Base-by-base conservation (phyloP, 768 basidiomycete species). In the Boletus rex-veris region DNA sequence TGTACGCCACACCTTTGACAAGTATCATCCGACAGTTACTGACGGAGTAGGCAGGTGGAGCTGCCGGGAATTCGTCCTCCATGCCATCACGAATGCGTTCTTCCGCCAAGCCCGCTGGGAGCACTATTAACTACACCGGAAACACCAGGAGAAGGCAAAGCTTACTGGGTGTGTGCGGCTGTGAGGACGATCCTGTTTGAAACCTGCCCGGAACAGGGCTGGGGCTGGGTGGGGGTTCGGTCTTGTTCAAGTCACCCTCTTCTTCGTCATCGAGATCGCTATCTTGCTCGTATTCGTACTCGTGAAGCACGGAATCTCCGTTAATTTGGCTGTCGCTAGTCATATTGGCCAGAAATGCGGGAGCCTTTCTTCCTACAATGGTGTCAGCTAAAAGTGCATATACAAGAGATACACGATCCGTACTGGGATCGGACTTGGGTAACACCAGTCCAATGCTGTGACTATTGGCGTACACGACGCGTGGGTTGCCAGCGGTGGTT, bases 191-290 rank as follows among this genome's bases (percentile, higher is more conserved):
- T 12, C 37, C 47, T 5, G 30, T 11, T 24, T 12, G 43, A 31
- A 44, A 51, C 31, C n/a, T 28, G 28, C 47, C 40, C 0, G 53
- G 54, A 9, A 36, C 11, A 19, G 21, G 0, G 3, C 26, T 8
- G 35, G 12, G 21, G 19, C 26, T 19, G 30, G 4, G 24, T 35
- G 1, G 30, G 21, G 3, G 2, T 21, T 18, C n/a, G 12, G 12
- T 0, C 14, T 14, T 35, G 18, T 48, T 53, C 24, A 4, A 14
- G 14, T 52, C 54, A 0, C 21, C 31, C 0, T 54, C 35, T 1
- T 50, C 54, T 5, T 71, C 69, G 16, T 69, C 65, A 16, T 71
- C 69, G 18, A 68, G 64, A 42, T 68, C 67, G 38, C 69, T 71
- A 31, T 68, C 67, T 21, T 50, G 55, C 18, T 71, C 60, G 11